These are phyloP conservation scores for Mortierella sp. DNA, from an alignment of 371 early-diverging fungal species.

Conservation along the genomic window DNA sequence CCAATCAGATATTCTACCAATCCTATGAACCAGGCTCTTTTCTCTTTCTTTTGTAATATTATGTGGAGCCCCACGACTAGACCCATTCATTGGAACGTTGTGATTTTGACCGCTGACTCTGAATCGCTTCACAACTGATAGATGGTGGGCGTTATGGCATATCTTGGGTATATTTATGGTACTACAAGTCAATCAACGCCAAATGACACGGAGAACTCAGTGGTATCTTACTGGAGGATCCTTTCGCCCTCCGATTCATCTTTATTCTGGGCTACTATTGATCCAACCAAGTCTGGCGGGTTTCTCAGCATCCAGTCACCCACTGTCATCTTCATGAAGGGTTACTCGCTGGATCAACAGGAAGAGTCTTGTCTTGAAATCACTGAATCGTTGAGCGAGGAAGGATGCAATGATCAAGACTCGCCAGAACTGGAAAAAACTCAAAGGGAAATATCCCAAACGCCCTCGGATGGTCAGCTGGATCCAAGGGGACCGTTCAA, in stretches of 20 bases:
- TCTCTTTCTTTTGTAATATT: not conserved
- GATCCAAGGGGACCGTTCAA: conserved; percentile 44
- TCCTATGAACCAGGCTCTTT: not conserved
- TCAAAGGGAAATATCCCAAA: too few relatives aligned
- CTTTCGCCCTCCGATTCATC: conserved; percentile 17
- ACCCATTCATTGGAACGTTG: not conserved
- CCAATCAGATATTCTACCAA: not conserved
- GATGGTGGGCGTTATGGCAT: conserved; percentile 51
- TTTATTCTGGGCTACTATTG: conserved; percentile 34
- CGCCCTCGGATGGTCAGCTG: conserved; percentile 9
- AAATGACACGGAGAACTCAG: conserved; percentile 3
- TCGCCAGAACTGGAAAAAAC: too few relatives aligned
- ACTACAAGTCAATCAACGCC: conserved; percentile 29
- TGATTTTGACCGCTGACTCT: not conserved
- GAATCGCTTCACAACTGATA: not conserved
- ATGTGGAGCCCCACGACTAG: not conserved
- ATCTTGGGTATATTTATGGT: conserved; percentile 49
- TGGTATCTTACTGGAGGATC: conserved; percentile 40
- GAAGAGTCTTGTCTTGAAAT: too few relatives aligned
- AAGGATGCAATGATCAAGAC: too few relatives aligned
- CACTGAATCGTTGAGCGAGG: too few relatives aligned
- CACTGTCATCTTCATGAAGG: conserved; percentile 11
- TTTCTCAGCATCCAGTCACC: conserved; percentile 37
- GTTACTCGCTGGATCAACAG: too few relatives aligned
- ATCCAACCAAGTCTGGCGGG: conserved; percentile 26